Evolutionary conservation across 768 basidiomycete species (phyloP).

Genomic region (Lentinula sp.): DNA sequence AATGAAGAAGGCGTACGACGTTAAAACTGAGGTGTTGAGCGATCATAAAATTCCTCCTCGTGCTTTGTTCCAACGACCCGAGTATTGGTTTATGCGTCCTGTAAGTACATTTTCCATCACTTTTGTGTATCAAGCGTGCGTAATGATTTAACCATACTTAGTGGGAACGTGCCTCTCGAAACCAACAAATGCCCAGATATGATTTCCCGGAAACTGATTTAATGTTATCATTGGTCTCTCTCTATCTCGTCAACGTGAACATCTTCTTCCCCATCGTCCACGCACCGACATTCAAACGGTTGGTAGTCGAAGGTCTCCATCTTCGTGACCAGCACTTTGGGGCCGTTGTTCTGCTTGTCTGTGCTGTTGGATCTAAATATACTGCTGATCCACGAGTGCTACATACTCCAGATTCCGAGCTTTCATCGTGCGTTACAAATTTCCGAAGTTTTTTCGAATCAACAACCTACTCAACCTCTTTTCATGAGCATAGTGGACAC

Average conservation of each 20-base stretch:
- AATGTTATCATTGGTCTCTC: conserved; percentile 31
- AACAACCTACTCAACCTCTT: neutral
- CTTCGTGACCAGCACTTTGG: conserved; percentile 32
- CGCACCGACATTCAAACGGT: conserved; percentile 31
- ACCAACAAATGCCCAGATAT: conserved; percentile 7
- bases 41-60: neutral
- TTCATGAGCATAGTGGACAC: conserved; percentile 24
- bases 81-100: conserved; percentile 4
- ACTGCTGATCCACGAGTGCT: conserved; percentile 36
- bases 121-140: neutral
- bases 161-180: conserved; percentile 7
- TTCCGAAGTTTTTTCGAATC: neutral
- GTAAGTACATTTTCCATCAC: neutral
- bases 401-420: conserved; percentile 15
- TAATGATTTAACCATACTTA: neutral
- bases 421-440: conserved; percentile 14
- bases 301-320: conserved; percentile 28
- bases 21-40: neutral
- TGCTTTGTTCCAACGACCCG: neutral
- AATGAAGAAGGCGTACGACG: neutral
- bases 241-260: conserved; percentile 43
- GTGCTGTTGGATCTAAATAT: conserved; percentile 41
- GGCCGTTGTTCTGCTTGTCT: conserved; percentile 35
- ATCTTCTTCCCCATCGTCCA: conserved; percentile 36
- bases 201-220: conserved; percentile 31